phyloP scores from a whole-genome alignment of 2,329 filamentous ascomycete species.

The Epichloe sibirici region DNA sequence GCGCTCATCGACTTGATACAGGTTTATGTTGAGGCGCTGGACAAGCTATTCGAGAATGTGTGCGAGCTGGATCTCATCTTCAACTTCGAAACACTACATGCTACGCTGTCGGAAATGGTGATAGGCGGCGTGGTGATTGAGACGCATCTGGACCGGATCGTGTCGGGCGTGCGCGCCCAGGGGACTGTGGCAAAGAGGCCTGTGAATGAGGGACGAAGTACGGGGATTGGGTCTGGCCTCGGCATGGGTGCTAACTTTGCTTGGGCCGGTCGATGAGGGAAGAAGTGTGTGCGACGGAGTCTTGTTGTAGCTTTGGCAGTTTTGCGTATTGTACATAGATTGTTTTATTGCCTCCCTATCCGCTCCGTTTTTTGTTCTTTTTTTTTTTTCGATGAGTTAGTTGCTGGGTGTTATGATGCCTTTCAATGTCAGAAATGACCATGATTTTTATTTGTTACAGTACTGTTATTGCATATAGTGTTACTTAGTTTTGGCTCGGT shows the following conservation, averaged over 20 bases:
- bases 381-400: not conserved
- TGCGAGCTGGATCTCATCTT: slow-evolving; percentile 98
- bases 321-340: not conserved
- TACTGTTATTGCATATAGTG: not conserved
- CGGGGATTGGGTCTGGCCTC: slow-evolving; percentile 35
- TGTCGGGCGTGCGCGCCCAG: slow-evolving; percentile 68
- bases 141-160: slow-evolving; percentile 78
- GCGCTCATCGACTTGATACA: slow-evolving; percentile 94
- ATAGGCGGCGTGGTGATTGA: slow-evolving; percentile 91
- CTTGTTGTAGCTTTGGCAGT: not conserved
- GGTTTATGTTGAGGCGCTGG: slow-evolving; percentile 92
- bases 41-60: slow-evolving; percentile 94
- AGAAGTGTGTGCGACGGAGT: not conserved
- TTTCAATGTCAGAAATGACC: not conserved
- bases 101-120: slow-evolving; percentile 84
- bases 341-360: not conserved
- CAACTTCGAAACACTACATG: slow-evolving; percentile 95
- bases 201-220: slow-evolving; percentile 52
- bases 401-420: not conserved
- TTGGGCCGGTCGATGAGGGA: slow-evolving; percentile 30
- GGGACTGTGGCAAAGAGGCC: slow-evolving; percentile 68
- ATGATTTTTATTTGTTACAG: not conserved
- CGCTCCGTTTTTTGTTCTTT: not conserved
- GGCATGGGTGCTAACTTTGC: slow-evolving; percentile 48
- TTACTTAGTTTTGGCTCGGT: slow-evolving; percentile 8